Conservation (phyloP, 179 eudicot species). For the Gypsophila paniculata region DNA sequence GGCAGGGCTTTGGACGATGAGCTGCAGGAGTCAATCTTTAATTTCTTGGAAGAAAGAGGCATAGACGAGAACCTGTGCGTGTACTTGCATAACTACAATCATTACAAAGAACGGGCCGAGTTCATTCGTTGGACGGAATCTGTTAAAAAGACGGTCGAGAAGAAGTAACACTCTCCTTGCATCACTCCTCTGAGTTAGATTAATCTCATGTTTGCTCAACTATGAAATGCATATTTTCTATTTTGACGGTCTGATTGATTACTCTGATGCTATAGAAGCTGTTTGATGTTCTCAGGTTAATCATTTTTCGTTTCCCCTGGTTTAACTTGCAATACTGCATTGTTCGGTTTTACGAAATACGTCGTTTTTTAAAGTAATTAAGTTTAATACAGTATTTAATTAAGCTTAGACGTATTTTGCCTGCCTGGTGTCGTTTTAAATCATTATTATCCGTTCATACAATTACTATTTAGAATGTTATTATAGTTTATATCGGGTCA, state of each 20-base stretch:
- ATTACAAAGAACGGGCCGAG: conserved; percentile 58
- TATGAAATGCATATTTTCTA: neutral
- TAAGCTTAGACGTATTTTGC: too few relatives aligned
- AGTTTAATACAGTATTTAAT: too few relatives aligned
- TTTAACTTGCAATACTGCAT: neutral
- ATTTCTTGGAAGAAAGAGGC: conserved; percentile 75
- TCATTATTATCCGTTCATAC: neutral
- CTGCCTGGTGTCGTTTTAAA: neutral
- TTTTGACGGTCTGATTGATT: neutral
- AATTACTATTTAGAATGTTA: neutral
- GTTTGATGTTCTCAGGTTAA: neutral
- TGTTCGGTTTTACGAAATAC: too few relatives aligned
- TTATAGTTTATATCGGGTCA: neutral
- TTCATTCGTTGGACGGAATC: conserved; percentile 68
- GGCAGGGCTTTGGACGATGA: conserved; percentile 75
- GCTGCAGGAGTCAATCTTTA: conserved; percentile 65
- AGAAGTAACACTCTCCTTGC: conserved; percentile 27
- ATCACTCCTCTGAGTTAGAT: neutral
- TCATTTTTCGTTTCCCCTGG: neutral
- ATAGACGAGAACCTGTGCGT: conserved; percentile 63
- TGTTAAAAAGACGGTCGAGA: conserved; percentile 38
- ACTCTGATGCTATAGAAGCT: conserved; percentile 3
- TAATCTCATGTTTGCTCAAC: neutral
- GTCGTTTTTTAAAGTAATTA: too few relatives aligned
- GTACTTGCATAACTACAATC: conserved; percentile 60